Evolutionary conservation across 345 rosid genomes (phyloP), one percentile per base, ranked within the genome.

Genomic region (Salix purpurea): DNA sequence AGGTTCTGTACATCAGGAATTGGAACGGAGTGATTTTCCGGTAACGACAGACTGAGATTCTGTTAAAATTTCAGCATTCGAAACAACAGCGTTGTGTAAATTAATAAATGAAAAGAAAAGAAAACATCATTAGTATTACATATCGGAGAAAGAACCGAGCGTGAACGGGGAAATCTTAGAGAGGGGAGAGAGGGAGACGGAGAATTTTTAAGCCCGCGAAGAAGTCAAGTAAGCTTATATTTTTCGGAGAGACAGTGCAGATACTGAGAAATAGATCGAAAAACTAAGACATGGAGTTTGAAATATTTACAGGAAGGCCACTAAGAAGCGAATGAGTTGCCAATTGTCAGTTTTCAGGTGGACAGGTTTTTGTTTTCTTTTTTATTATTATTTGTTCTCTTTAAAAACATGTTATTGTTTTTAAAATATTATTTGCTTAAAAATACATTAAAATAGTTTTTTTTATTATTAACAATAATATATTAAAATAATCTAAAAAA

Each of bases 261-360:
- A 26, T 61, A 18, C 44, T 16, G 61, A 5, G 14, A 7, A 24
- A 8, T 11, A 4, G 24, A 5, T 12, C 24, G 67, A 4, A 1
- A 0, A 11, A 73, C 46, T 1, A 37, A 39, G 83, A 14, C 75
- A 15, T 52, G 19, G 70, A 70, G 14, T 70, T 54, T 12, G 2
- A 0, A 5, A 11, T 16, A 82, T 75, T 76, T 75, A 79, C 86
- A 76, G 4, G 2, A 66, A 12, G 70, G 79, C 83, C 85, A 79
- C 30, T 69, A 46, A 0, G 66, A 54, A 65, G 80, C 40, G 69
- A 48, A 65, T 64, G 66, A 26, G 42, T 52, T 19, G 72, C 72
- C 80, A 72, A 56, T 21, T 30, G 19, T 52, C 2, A 65, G 54
- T 28, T 6, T 23, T 21, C 7, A 54, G 69, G 50, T 34, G 75